These are phyloP conservation scores for Neurospora sp. DNA, from an alignment of 495 filamentous ascomycete species.

Conservation along the genomic window DNA sequence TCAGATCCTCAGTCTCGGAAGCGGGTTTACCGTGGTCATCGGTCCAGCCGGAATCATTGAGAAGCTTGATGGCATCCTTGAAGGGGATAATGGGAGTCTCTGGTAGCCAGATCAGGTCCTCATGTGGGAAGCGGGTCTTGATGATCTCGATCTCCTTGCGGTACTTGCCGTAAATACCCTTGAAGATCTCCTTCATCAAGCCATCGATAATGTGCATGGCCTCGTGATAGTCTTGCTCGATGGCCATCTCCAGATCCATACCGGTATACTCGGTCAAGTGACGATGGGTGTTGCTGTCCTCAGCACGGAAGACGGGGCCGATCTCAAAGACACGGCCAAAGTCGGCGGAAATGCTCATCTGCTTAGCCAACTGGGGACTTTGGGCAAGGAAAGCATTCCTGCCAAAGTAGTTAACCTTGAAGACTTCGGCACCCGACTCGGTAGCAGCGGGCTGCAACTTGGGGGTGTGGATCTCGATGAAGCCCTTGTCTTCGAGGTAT, in stretches of 20 bases:
- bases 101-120: conserved; percentile 63
- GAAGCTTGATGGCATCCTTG: conserved; percentile 63
- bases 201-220: conserved; percentile 71
- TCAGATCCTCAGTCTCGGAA: conserved; percentile 64
- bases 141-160: conserved; percentile 59
- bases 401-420: conserved; percentile 90
- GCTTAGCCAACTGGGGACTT: conserved; percentile 88
- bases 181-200: conserved; percentile 82
- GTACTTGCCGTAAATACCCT: conserved; percentile 60
- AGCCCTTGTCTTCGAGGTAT: conserved; percentile 65
- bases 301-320: conserved; percentile 92
- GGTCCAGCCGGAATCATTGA: conserved; percentile 72
- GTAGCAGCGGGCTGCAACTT: conserved; percentile 85
- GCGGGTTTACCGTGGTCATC: conserved; percentile 64
- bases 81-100: conserved; percentile 76
- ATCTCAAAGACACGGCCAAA: conserved; percentile 87
- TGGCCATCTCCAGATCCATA: conserved; percentile 90
- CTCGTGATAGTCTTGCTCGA: conserved; percentile 85
- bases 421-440: conserved; percentile 90
- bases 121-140: conserved; percentile 48
- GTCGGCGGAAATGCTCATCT: conserved; percentile 88
- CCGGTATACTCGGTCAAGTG: conserved; percentile 96
- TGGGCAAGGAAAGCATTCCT: conserved; percentile 82
- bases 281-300: conserved; percentile 93
- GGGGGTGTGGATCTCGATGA: conserved; percentile 88